Conservation (phyloP, 129 eudicot species). For the Artemisia argyi region DNA sequence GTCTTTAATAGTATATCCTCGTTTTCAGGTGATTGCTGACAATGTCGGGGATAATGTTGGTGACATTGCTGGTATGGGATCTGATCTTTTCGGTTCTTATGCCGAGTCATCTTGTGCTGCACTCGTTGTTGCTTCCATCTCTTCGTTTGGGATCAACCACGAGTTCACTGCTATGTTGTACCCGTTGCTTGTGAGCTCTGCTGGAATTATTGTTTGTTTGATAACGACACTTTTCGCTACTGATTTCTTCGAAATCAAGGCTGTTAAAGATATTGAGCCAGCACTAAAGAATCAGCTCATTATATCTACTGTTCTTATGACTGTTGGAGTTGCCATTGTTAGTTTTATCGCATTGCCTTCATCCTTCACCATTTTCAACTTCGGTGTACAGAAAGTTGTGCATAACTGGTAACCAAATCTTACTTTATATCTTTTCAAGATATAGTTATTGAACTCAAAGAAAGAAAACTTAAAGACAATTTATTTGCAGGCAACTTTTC, state of each 20-base stretch:
- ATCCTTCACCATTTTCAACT: slow-evolving; percentile 69
- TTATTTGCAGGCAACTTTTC: slow-evolving; percentile 55
- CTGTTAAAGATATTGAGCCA: slow-evolving; percentile 72
- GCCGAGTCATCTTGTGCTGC: slow-evolving; percentile 87
- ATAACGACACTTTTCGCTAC: slow-evolving; percentile 75
- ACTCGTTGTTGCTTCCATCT: slow-evolving; percentile 73
- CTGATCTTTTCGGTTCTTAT: slow-evolving; percentile 77
- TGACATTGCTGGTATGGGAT: slow-evolving; percentile 85
- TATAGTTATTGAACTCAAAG: not conserved
- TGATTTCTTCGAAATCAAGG: slow-evolving; percentile 62
- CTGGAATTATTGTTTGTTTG: slow-evolving; percentile 71
- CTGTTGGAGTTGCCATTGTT: slow-evolving; percentile 58
- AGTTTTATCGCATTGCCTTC: slow-evolving; percentile 60
- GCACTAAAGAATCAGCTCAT: slow-evolving; percentile 70
- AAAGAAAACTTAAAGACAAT: not conserved
- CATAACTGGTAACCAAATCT: slow-evolving; percentile 47
- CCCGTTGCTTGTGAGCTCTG: slow-evolving; percentile 68
- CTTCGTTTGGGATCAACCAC: slow-evolving; percentile 70
- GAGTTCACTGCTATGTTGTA: slow-evolving; percentile 69
- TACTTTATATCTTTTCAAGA: not conserved
- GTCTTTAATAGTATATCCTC: not conserved
- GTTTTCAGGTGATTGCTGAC: slow-evolving; percentile 71
- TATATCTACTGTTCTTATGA: slow-evolving; percentile 68
- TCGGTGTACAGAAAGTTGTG: slow-evolving; percentile 67
- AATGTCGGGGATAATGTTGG: slow-evolving; percentile 83